A percentile compares a stretch with the other conserved stretches of the same genome.
These are phyloP conservation scores for Aspergillus pseudoglaucus DNA, from an alignment of 2,329 filamentous ascomycete species.

Conservation along the genomic window DNA sequence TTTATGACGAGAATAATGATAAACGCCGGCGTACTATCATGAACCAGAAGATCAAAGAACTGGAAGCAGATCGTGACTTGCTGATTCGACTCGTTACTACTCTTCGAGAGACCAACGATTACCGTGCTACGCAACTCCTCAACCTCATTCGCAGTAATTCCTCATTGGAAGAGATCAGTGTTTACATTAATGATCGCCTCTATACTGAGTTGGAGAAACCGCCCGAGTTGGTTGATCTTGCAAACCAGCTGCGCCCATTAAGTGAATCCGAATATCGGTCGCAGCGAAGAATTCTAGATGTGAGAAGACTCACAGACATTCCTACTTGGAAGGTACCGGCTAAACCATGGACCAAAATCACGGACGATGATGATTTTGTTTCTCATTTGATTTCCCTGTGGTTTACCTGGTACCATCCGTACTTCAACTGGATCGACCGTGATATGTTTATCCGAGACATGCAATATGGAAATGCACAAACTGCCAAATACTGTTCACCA, in stretches of 20 bases:
- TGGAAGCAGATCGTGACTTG: slow-evolving; percentile 11
- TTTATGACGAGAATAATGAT: slow-evolving; percentile 17
- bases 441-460: slow-evolving; percentile 27
- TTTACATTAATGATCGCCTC: slow-evolving; percentile 19
- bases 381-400: slow-evolving; percentile 24
- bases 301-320: slow-evolving; percentile 9
- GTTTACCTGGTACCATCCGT: slow-evolving; percentile 18
- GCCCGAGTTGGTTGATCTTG: slow-evolving; percentile 17
- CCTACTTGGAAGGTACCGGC: slow-evolving; percentile 13
- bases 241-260: slow-evolving; percentile 11
- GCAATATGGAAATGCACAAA: slow-evolving; percentile 14
- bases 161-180: slow-evolving; percentile 19
- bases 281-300: slow-evolving; percentile 7
- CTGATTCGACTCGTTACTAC: slow-evolving; percentile 14
- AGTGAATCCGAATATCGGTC: slow-evolving; percentile 8
- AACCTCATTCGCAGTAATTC: slow-evolving; percentile 19
- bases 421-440: slow-evolving; percentile 18
- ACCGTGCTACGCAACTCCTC: slow-evolving; percentile 12
- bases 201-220: slow-evolving; percentile 12
- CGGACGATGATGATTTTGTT: slow-evolving; percentile 22
- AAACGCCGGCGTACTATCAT: slow-evolving; percentile 15
- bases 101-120: slow-evolving; percentile 12
- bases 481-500: slow-evolving; percentile 22
- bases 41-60: slow-evolving; percentile 18
- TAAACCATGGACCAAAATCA: slow-evolving; percentile 27